phyloP scores from a whole-genome alignment of 1,284 basidiomycete species.

The Anthracocystis setariae region DNA sequence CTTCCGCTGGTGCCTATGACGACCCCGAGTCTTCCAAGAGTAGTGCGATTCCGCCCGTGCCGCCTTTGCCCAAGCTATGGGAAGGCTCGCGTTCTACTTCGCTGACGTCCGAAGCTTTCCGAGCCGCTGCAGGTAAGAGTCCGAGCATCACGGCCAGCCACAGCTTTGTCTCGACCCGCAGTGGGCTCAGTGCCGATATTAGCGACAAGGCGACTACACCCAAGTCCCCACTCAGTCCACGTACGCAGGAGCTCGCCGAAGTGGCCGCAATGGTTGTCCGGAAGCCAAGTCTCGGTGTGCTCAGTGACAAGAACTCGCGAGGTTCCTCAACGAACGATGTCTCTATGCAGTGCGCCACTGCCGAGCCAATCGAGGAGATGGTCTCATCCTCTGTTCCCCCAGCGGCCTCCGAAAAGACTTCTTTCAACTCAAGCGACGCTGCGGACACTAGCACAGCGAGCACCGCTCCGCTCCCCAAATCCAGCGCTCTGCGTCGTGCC shows the following conservation, averaged over 20 bases:
- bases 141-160: slow-evolving; percentile 27
- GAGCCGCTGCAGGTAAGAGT: slow-evolving; percentile 23
- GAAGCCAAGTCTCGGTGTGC: slow-evolving; percentile 20
- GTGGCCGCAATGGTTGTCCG: slow-evolving; percentile 37
- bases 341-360: slow-evolving; percentile 15
- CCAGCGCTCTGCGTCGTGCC: slow-evolving; percentile 28
- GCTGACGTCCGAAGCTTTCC: slow-evolving; percentile 40
- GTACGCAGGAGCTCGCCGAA: slow-evolving; percentile 41
- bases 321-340: slow-evolving; percentile 34
- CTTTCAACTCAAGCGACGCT: neutral
- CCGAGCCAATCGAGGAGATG: slow-evolving; percentile 35
- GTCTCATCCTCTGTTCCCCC: slow-evolving; percentile 12
- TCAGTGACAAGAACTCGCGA: slow-evolving; percentile 23
- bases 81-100: slow-evolving; percentile 78
- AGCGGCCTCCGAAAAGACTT: neutral
- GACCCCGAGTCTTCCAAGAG: slow-evolving; percentile 23
- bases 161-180: slow-evolving; percentile 37
- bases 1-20: slow-evolving; percentile 16
- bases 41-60: slow-evolving; percentile 84
- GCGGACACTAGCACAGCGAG: slow-evolving; percentile 2
- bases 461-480: slow-evolving; percentile 13
- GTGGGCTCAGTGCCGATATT: slow-evolving; percentile 24
- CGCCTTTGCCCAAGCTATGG: slow-evolving; percentile 91
- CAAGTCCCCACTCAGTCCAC: slow-evolving; percentile 44
- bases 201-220: slow-evolving; percentile 36